Conservation (phyloP, 352 stramenopile species). For the Pythium sp. region DNA sequence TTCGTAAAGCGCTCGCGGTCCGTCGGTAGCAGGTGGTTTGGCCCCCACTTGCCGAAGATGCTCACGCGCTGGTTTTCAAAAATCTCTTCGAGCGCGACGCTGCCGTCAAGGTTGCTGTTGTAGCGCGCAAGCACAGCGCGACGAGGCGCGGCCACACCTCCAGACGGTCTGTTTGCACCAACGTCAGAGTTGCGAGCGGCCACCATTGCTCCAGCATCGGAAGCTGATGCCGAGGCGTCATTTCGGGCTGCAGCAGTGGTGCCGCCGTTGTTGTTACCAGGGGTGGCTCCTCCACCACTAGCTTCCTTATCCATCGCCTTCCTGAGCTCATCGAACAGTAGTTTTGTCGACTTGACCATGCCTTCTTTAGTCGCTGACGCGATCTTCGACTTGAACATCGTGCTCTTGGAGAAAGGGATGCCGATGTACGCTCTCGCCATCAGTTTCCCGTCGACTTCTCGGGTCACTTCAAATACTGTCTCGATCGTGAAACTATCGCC, state of each 20-base stretch:
- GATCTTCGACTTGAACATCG: slow-evolving; percentile 86
- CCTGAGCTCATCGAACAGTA: slow-evolving; percentile 52
- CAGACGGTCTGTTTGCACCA: slow-evolving; percentile 17
- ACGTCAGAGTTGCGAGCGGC: slow-evolving; percentile 9
- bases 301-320: slow-evolving; percentile 36
- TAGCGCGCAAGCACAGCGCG: slow-evolving; percentile 44
- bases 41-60: slow-evolving; percentile 86
- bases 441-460: slow-evolving; percentile 36
- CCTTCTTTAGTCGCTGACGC: slow-evolving; percentile 67
- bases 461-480: slow-evolving; percentile 49
- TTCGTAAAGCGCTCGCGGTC: slow-evolving; percentile 81
- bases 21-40: slow-evolving; percentile 79
- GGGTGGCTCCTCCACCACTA: not conserved
- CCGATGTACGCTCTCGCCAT: slow-evolving; percentile 55
- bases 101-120: slow-evolving; percentile 70
- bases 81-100: slow-evolving; percentile 81
- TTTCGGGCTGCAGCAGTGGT: not conserved
- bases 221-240: not conserved
- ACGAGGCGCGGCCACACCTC: slow-evolving; percentile 12
- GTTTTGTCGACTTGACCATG: slow-evolving; percentile 54
- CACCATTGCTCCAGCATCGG: not conserved
- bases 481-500: slow-evolving; percentile 79
- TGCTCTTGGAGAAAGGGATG: slow-evolving; percentile 80
- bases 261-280: not conserved
- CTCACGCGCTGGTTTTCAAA: slow-evolving; percentile 88